These are phyloP conservation scores for Nymphaea colorata DNA, from an alignment of 164 flowering plant species.

Conservation along the genomic window DNA sequence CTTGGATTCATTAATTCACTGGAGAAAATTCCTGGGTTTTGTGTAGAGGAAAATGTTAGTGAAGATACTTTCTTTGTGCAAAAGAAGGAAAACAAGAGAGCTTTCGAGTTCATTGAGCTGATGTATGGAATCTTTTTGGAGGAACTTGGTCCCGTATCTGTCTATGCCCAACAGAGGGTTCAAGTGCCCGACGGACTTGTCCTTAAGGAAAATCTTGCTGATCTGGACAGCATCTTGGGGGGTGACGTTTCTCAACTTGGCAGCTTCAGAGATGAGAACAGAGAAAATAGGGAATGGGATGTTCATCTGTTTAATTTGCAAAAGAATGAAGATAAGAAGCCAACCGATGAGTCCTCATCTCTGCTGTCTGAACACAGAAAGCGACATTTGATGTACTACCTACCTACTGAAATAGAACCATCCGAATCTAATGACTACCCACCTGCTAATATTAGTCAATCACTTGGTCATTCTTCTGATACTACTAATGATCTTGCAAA, in stretches of 20 bases:
- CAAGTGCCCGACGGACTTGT: constrained; percentile 61
- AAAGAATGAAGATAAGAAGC: constrained; percentile 38
- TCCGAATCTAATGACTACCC: constrained; percentile 47
- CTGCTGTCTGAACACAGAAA: constrained; percentile 72
- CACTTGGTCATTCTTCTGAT: constrained; percentile 15
- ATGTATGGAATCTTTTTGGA: constrained; percentile 38
- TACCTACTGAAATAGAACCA: constrained; percentile 48
- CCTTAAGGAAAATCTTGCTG: constrained; percentile 54
- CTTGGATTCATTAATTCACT: constrained; percentile 51
- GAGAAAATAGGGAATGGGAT: constrained; percentile 14
- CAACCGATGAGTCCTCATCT: constrained; percentile 48
- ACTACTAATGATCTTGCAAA: constrained; percentile 52
- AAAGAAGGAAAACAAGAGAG: constrained; percentile 14
- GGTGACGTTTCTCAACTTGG: constrained; percentile 30
- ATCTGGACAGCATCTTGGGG: constrained; percentile 50
- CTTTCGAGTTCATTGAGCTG: constrained; percentile 24
- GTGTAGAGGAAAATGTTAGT: constrained; percentile 16
- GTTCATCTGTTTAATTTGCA: constrained; percentile 13
- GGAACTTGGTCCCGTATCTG: constrained; percentile 75
- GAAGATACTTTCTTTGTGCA: background rate
- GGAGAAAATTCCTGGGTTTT: constrained; percentile 25
- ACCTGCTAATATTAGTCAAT: constrained; percentile 53
- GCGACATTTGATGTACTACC: constrained; percentile 83
- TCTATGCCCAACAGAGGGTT: constrained; percentile 66
- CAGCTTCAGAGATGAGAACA: constrained; percentile 31